Evolutionary conservation across 768 basidiomycete species (phyloP), one percentile per base, ranked within the genome.

Genomic region (Boletus pseudopeckii): DNA sequence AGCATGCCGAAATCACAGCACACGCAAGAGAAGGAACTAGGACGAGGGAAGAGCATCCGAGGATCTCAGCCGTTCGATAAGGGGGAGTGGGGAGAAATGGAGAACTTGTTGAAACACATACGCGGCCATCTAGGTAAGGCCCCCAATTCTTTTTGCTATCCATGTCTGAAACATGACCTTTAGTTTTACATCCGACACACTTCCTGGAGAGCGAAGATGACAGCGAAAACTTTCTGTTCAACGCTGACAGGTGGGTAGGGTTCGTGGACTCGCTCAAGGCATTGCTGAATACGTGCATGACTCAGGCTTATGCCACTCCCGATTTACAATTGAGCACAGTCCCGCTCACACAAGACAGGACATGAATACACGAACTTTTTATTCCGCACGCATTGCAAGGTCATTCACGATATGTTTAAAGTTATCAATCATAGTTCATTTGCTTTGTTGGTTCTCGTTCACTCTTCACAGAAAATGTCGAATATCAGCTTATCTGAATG

Each of bases 191-290:
- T 72, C 85, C 95, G 2, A 89, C 78, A 15, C 83, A 85, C 11
- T 98, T 98, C 74, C 65, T 98, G 55, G 95, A 98, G 70, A 89
- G 83, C n/a, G 95, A 98, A 71, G 92, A 96, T 65, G 77, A 83
- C 1, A 86, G 88, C 7, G 88, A 95, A 59, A 98, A 98, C 68
- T 96, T 97, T 75, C 72, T 97, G 55, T 96, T 96, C 73, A 91
- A 90, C 64, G 82, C 91, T 28, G 94, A 96, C 65, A 79, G 80
- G 88, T 86, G 57, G 54, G 78, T 67, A 30, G 10, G 10, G 11
- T 42, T 39, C 32, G 40, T 34, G 34, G 15, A 15, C 33, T 44
- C 18, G 3, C 41, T 37, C 14, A 39, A 24, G 22, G 7, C 52
- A 15, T 42, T 50, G 20, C 41, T 68, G n/a, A 61, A 40, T 18